Base-by-base conservation (phyloP, 257 asterid species). In the Lycium barbarum region DNA sequence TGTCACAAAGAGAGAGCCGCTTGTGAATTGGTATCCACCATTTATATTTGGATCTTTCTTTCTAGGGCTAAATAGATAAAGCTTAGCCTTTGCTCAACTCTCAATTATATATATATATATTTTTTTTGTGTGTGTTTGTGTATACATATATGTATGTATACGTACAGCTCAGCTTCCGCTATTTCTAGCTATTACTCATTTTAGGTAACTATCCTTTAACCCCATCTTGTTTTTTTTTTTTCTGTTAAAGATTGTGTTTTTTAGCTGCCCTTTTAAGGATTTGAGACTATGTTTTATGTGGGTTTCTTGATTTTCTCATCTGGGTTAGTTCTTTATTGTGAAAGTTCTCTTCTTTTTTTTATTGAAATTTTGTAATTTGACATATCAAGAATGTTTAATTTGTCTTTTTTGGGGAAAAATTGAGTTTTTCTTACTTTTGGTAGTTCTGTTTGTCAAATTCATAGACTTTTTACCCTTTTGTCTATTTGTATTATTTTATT, bases 61-160 rank as follows among this genome's bases (percentile, higher is more conserved):
- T 26, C 33, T 40, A 40, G 45, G 45, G 45, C 45, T 40, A 40
- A 40, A 40, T 3, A 40, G 45, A 40, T 40, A 40, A 40, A 40
- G 45, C 45, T 40, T 22, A 45, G 84, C 78, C 78, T 53, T 12
- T 63, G 73, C 72, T 82, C 76, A n/a, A 15, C 51, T 82, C 35
- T 5, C 49, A 62, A 40, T 43, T 49, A 17, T 66, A 43, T n/a
- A n/a, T n/a, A n/a, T n/a, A n/a, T n/a, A n/a, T n/a, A 80, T 26
- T 26, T 26, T 26, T 26, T 26, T 26, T 26, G 33, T 26, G 33
- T 26, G 33, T 26, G 33, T 26, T 0, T 26, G 33, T 26, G 33
- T 26, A 26, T 26, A 26, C 33, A 26, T 2, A 26, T 35, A 5
- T 9, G 0, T 18, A 8, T 43, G 36, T 59, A 5, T 59, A 54